Evolutionary conservation across 202 grass and related monocot genomes (phyloP), one percentile per base, ranked within the genome.

Genomic region (Zoysia matrella): DNA sequence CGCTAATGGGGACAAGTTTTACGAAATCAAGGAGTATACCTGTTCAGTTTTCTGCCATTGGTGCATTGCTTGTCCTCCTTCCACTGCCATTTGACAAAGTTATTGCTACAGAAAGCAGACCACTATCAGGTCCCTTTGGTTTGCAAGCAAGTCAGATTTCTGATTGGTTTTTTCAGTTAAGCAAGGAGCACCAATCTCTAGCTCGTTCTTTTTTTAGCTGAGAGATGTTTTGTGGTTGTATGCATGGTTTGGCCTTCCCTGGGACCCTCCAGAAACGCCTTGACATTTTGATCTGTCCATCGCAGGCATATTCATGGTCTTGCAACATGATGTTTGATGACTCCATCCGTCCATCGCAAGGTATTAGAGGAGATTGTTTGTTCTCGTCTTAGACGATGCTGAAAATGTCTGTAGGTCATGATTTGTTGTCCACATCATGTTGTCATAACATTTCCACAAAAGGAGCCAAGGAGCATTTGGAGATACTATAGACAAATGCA

Each of bases 91-190:
- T 93, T 51, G 85, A 82, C 60, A 84, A 91, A 73, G 86, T 90
- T 63, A 12, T 95, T 75, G 56, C 66, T 52, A 67, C 60, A 53
- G 44, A 64, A 22, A 50, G 45, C 62, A 80, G 65, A 58, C 36
- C 69, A 72, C 70, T 87, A 65, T 75, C 73, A 62, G 85, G 78
- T 52, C 80, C 54, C 10, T 85, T 62, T 67, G 46, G 53, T 61
- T 49, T 58, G 51, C 80, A 89, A 79, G 68, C 46, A 9, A 73
- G 56, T 47, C 89, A 87, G 67, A 84, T 95, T 49, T 91, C 78
- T 60, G 85, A 89, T 55, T 98, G 92, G 95, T 98, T 95, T 89
- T 76, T 50, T 76, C 84, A 92, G 48, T 84, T 98, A 83, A 95
- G 85, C 82, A 91, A 72, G 22, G 87, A 91, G 70, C 89, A 91